phyloP scores from a whole-genome alignment of 257 asterid genomes.

The Solanum infundibuliforme region DNA sequence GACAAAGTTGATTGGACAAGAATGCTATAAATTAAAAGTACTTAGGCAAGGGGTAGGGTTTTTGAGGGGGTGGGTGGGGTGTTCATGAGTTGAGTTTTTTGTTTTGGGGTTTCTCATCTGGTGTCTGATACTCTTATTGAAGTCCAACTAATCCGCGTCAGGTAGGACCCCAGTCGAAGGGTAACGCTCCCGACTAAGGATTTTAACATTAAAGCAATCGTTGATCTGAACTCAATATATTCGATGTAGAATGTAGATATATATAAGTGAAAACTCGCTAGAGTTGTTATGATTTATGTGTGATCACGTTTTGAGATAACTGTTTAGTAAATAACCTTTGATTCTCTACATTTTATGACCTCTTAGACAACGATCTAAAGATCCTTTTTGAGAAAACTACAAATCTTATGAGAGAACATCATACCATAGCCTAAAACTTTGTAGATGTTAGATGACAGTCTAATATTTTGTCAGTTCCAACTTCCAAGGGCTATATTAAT shows the following conservation, averaged over 20 bases:
- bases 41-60: background rate
- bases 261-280: background rate
- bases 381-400: no score
- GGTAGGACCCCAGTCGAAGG: background rate
- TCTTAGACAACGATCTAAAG: background rate
- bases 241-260: background rate
- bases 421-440: background rate
- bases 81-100: background rate
- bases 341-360: background rate
- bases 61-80: no score
- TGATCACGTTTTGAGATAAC: background rate
- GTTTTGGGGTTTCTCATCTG: background rate
- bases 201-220: background rate
- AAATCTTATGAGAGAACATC: background rate
- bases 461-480: background rate
- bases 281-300: background rate
- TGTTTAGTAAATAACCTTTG: background rate
- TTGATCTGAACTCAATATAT: background rate
- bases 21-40: background rate
- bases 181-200: background rate
- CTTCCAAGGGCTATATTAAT: background rate
- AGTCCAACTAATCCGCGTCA: background rate
- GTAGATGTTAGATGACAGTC: background rate
- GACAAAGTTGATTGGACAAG: constrained; percentile 31
- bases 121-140: no score